Conservation (phyloP, 306 rosid species). For the Prunus persica region DNA sequence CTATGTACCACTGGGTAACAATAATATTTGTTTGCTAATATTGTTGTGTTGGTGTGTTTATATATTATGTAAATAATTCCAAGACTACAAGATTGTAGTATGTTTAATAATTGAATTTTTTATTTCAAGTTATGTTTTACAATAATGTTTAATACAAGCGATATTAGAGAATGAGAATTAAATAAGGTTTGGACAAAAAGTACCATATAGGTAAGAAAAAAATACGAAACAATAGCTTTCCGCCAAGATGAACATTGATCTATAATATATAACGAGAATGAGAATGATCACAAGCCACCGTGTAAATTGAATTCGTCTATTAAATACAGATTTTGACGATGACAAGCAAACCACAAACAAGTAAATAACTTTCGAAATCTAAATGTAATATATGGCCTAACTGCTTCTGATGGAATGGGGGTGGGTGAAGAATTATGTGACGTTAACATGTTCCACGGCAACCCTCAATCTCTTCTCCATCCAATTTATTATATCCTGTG, state of each 20-base stretch:
- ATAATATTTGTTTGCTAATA: neutral
- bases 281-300: neutral
- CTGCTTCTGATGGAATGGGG: neutral
- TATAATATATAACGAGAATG: neutral
- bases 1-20: neutral
- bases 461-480: slow-evolving; percentile 60
- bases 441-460: slow-evolving; percentile 9
- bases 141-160: no score
- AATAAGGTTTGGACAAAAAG: no score
- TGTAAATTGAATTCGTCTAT: neutral
- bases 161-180: no score
- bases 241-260: neutral
- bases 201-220: no score
- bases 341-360: neutral
- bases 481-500: slow-evolving; percentile 82
- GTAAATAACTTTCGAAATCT: neutral
- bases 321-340: neutral
- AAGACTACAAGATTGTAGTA: no score
- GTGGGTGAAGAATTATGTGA: slow-evolving; percentile 7
- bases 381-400: neutral
- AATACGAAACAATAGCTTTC: neutral
- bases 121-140: no score
- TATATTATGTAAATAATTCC: neutral
- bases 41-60: neutral
- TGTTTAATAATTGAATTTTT: no score